Conservation (phyloP, 768 basidiomycete species). For the Panus rudis region DNA sequence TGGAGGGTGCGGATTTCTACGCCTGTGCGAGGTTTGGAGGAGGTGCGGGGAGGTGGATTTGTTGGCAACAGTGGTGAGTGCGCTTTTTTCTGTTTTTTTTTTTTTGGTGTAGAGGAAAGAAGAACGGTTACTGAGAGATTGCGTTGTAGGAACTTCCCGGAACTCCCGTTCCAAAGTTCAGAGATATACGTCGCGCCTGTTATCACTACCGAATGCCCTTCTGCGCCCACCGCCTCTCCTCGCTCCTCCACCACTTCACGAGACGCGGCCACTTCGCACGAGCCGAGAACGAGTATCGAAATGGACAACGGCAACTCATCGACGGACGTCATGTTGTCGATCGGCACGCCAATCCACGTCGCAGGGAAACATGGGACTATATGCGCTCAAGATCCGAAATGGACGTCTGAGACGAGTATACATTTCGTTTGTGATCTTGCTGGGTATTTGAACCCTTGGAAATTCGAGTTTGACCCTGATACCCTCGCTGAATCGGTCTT, state of each 20-base stretch:
- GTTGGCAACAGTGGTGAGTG: slow-evolving; percentile 53
- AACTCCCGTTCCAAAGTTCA: slow-evolving; percentile 64
- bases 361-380: slow-evolving; percentile 42
- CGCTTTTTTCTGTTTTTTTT: too few relatives aligned
- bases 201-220: slow-evolving; percentile 8
- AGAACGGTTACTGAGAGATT: too few relatives aligned
- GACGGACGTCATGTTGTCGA: slow-evolving; percentile 15
- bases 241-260: too few relatives aligned
- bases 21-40: slow-evolving; percentile 46
- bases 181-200: slow-evolving; percentile 45
- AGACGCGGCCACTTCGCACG: too few relatives aligned
- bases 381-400: slow-evolving; percentile 49
- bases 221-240: too few relatives aligned
- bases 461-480: slow-evolving; percentile 18
- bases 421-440: slow-evolving; percentile 56
- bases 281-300: too few relatives aligned
- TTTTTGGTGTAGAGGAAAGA: too few relatives aligned
- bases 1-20: slow-evolving; percentile 65
- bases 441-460: slow-evolving; percentile 63
- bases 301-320: too few relatives aligned
- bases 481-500: too few relatives aligned
- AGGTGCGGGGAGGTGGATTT: slow-evolving; percentile 46
- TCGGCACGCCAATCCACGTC: slow-evolving; percentile 34
- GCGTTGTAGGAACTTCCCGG: slow-evolving; percentile 46
- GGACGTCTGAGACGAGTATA: slow-evolving; percentile 45